Evolutionary conservation across 1,284 basidiomycete genomes (phyloP), one percentile per base, ranked within the genome.

Genomic region (Heterobasidion annosum): DNA sequence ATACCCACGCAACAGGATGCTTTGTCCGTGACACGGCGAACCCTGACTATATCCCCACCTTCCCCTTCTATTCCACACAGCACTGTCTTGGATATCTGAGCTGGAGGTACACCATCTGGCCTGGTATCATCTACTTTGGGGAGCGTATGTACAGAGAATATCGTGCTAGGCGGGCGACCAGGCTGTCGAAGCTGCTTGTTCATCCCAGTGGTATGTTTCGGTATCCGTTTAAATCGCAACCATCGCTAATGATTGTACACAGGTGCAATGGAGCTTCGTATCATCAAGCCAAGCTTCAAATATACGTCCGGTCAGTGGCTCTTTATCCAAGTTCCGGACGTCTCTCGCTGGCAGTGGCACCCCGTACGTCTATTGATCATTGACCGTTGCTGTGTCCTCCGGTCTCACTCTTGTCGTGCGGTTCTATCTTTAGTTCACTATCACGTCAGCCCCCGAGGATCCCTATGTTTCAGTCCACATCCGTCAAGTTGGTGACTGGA

Each of bases 221-320:
- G 57, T 55, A 9, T 46, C 42, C 47, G 47, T 50, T 13, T 7
- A 16, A 43, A 15, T 48, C 48, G 53, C 25, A 35, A 50, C 43
- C 50, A 53, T 45, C 48, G 55, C 60, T 59, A 63, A 54, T 57
- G 65, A 46, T 64, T 35, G 32, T 47, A 37, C 40, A 62, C 65
- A 76, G 85, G 88, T 61, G 88, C 88, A 16, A 92, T 94, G 88
- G 91, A 95, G 67, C 75, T 95, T 46, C 86, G 91, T 53, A 92
- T 95, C 65, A 69, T 84, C 66, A 94, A 94, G 72, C 87, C 89
- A 8, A 88, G 84, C 65, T 88, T 94, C 76, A 91, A 87, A 66
- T 93, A 94, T 69, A 87, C 85, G 48, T 81, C 91, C 34, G 92
- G 92, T 15, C 91, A 94, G 71, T 95, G 93, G 92, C 72, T 94